Evolutionary conservation across 495 filamentous ascomycete genomes (phyloP).

Genomic region (Aspergillus baeticus): DNA sequence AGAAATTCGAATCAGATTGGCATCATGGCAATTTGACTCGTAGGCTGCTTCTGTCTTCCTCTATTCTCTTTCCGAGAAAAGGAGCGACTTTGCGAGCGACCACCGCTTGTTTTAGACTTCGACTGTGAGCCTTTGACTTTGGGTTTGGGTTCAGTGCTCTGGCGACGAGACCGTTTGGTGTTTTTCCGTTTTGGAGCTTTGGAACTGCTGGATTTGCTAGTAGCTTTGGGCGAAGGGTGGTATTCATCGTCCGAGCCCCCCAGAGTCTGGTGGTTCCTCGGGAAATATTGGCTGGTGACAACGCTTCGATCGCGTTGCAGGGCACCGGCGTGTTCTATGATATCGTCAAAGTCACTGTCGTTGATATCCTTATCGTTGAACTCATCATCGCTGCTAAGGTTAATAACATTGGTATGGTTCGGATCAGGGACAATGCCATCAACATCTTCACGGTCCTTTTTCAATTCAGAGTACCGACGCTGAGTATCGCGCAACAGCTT

Average conservation of each 20-base stretch:
- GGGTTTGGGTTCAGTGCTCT: slow-evolving; percentile 24
- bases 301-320: slow-evolving; percentile 34
- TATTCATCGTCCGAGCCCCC: slow-evolving; percentile 27
- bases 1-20: slow-evolving; percentile 44
- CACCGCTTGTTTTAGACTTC: slow-evolving; percentile 25
- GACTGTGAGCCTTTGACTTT: slow-evolving; percentile 27
- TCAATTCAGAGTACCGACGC: slow-evolving; percentile 59
- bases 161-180: slow-evolving; percentile 32
- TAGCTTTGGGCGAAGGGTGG: slow-evolving; percentile 16
- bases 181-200: slow-evolving; percentile 30
- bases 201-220: slow-evolving; percentile 17
- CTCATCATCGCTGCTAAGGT: slow-evolving; percentile 50
- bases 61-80: slow-evolving; percentile 30
- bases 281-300: slow-evolving; percentile 50
- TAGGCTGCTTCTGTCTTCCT: slow-evolving; percentile 33
- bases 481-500: slow-evolving; percentile 58
- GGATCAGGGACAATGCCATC: slow-evolving; percentile 51
- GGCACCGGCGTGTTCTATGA: slow-evolving; percentile 36
- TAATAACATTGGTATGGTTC: slow-evolving; percentile 65
- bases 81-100: slow-evolving; percentile 25
- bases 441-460: slow-evolving; percentile 38
- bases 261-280: slow-evolving; percentile 22
- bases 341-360: slow-evolving; percentile 49
- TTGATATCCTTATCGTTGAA: no score
- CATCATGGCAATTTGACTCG: slow-evolving; percentile 47